Base-by-base conservation (phyloP, 2,329 filamentous ascomycete genomes). In the Ceratocystis cubensis region DNA sequence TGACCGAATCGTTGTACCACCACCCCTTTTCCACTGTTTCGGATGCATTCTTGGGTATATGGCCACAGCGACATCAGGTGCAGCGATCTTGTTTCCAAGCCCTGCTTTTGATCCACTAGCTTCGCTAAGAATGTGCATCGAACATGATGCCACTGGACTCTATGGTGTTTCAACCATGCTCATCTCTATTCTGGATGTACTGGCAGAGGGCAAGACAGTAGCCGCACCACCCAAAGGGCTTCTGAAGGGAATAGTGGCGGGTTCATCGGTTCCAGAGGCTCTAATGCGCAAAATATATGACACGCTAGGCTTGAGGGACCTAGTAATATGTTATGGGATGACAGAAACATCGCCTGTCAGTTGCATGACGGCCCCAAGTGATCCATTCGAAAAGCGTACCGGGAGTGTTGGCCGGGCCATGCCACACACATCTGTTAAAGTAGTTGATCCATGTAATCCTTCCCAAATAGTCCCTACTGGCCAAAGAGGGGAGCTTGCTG, bases 151-250 rank as follows among this genome's bases (percentile, higher is more conserved):
- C 28, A 85, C 83, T 0, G 84, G 82, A 0, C 82, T 96, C 0
- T 94, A 96, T 75, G 92, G 93, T 66, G 93, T 97, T 0, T 85
- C 90, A 3, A 97, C 93, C 65, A 99, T 97, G 94, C 93, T 96
- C 71, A 83, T 83, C n/a, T 87, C 92, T 30, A 86, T 95, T 72
- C 82, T 97, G 3, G 90, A 95, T 70, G 81, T 92, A 0, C 81
- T 96, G 6, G 80, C 85, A 69, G 70, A 68, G 17, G 75, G 73
- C 7, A 72, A 70, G 6, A 74, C 75, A 41, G 65, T 67, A 59
- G 67, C 68, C 64, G 65, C 70, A 69, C 67, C 72, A 0, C 75
- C 74, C 0, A 65, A 67, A 5, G 74, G 75, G 69, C 79, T 97
- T 4, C 81, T 86, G 56, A 97, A 93, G n/a, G 94, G 94, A 37